Base-by-base conservation (phyloP, 148 eudicot genomes). In the Pharnaceum exiguum region DNA sequence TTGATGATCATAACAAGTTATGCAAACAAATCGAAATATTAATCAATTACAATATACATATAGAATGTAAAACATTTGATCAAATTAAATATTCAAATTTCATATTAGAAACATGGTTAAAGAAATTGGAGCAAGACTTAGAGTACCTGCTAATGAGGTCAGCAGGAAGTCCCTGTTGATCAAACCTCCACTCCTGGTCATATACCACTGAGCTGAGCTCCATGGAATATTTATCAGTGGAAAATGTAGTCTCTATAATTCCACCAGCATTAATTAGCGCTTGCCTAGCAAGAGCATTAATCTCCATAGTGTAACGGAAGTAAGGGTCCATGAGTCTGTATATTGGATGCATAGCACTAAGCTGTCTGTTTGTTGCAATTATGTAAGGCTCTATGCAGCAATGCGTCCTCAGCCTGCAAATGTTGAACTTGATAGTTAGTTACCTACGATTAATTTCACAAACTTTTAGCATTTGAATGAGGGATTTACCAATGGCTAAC, bases 281-380 rank as follows among this genome's bases (percentile, higher is more conserved):
- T 65, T 80, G 63, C 25, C 97, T 76, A 50, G 91, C 97, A 35
- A 87, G 75, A 43, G 87, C 83, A 67, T 90, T 90, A 51, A 90
- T 90, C 82, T 87, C 95, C 95, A 90, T 82, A 5, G 97, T 90
- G 78, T 82, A 90, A 1, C 97, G 85, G 1, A 84, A 74, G 69
- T 90, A 82, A 71, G 95, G 97, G 32, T 69, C 73, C 70, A 90
- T 7, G 7, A 90, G 78, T 53, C 79, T 78, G 45, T 71, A 71
- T 18, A 90, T 90, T 0, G 97, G 97, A 63, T 90, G 97, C 80
- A 82, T 65, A 9, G 81, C 79, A 48, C 97, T 90, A 5, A 90
- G 70, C 51, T 87, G 95, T 56, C 97, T 62, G 49, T 82, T 72
- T 7, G 74, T 60, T 10, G 93, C 93, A 12, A 90, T 90, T 46